Conservation (phyloP, 768 basidiomycete species). For the Termitomyces sp. region DNA sequence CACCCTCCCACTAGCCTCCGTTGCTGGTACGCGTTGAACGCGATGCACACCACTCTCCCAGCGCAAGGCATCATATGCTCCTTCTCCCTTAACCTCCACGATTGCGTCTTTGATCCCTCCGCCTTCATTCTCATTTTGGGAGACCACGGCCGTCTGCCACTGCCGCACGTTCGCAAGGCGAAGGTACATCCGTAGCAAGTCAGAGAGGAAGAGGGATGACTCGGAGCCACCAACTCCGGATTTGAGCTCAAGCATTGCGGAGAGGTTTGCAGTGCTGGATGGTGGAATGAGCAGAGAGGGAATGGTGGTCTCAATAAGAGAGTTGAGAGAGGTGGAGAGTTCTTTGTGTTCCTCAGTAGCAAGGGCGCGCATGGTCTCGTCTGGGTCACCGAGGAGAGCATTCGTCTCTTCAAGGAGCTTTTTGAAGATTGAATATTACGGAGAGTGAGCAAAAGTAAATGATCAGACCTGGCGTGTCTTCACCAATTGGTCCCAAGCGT, state of each 20-base stretch:
- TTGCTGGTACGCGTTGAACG: constrained; percentile 90
- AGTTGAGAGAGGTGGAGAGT: constrained; percentile 32
- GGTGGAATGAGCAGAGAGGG: constrained; percentile 71
- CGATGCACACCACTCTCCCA: constrained; percentile 97
- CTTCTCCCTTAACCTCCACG: constrained; percentile 71
- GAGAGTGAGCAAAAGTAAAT: not conserved
- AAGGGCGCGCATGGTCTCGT: constrained; percentile 68
- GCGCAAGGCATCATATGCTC: constrained; percentile 71
- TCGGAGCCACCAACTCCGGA: constrained; percentile 92
- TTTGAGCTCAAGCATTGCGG: constrained; percentile 86
- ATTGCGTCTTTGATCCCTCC: constrained; percentile 78
- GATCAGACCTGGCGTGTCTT: constrained; percentile 49
- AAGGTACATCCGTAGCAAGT: constrained; percentile 79
- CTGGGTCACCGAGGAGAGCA: constrained; percentile 64
- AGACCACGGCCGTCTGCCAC: constrained; percentile 61
- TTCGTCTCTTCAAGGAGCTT: constrained; percentile 65
- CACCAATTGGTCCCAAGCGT: constrained; percentile 64
- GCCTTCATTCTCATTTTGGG: constrained; percentile 49
- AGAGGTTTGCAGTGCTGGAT: constrained; percentile 58
- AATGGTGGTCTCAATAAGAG: constrained; percentile 41
- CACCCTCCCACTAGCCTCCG: constrained; percentile 80
- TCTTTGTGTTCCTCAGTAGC: constrained; percentile 60
- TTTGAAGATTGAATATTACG: constrained; percentile 17
- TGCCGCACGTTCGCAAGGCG: constrained; percentile 48
- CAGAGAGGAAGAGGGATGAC: constrained; percentile 72